A percentile compares a stretch with the other conserved stretches of the same genome.
These are phyloP conservation scores for Vinca major DNA, from an alignment of 305 asterid genomes.

Conservation along the genomic window DNA sequence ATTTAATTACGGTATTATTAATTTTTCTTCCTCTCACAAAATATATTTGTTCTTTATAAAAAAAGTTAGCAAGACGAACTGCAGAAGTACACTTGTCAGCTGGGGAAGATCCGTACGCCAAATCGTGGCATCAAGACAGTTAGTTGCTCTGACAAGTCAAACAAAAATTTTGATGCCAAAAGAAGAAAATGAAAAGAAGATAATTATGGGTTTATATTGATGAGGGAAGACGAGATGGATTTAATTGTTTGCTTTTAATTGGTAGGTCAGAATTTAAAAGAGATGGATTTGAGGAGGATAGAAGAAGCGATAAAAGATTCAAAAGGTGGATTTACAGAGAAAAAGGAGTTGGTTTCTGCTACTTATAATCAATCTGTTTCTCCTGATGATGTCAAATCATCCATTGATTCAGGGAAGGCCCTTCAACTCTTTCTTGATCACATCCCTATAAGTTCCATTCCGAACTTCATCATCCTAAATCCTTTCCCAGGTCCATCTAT, in stretches of 20 bases:
- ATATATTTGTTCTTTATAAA: too few species aligned
- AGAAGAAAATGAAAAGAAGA: too few species aligned
- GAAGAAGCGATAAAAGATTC: constrained; percentile 14
- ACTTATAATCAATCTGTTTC: background rate
- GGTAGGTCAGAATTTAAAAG: background rate
- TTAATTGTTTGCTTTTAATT: too few species aligned
- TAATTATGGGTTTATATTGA: background rate
- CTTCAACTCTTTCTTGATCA: constrained; percentile 19
- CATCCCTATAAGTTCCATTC: constrained; percentile 9
- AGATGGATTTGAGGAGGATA: constrained; percentile 9
- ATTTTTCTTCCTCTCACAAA: too few species aligned
- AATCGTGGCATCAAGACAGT: background rate
- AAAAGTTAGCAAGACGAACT: too few species aligned
- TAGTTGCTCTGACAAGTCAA: background rate
- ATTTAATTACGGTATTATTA: too few species aligned
- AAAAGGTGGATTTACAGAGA: constrained; percentile 5
- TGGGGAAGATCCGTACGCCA: background rate
- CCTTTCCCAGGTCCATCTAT: constrained; percentile 1
- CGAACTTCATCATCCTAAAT: constrained; percentile 2
- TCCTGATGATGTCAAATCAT: constrained; percentile 2
- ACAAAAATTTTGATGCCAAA: too few species aligned
- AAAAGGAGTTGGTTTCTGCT: constrained; percentile 12
- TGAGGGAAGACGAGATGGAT: background rate
- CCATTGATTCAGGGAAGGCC: constrained; percentile 13
- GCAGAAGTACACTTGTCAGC: background rate